Evolutionary conservation across 1,284 basidiomycete genomes (phyloP).

Genomic region (Cerioporus squamosus): DNA sequence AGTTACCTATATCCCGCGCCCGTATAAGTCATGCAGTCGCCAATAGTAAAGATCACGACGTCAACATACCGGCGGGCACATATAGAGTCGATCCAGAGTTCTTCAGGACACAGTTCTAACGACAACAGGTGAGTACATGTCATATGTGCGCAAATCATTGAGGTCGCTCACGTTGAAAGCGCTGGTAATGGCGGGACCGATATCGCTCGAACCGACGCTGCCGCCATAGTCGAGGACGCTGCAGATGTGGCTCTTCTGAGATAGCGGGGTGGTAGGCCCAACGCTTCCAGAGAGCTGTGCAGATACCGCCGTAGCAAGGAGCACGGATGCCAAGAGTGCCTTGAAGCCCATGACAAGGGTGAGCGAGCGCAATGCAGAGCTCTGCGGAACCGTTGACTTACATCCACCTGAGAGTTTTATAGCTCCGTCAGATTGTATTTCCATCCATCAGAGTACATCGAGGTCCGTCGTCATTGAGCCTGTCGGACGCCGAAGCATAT

Average conservation of each 20-base stretch:
- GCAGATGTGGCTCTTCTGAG: conserved; percentile 33
- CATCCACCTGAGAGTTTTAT: no score
- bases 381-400: no score
- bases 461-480: no score
- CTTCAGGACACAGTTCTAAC: conserved; percentile 33
- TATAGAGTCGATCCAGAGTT: conserved; percentile 36
- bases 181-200: conserved; percentile 38
- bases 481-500: not conserved
- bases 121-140: not conserved
- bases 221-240: conserved; percentile 40
- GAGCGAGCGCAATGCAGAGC: not conserved
- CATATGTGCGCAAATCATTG: not conserved
- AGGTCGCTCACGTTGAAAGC: conserved; percentile 30
- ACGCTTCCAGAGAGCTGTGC: conserved; percentile 36
- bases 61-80: conserved; percentile 28
- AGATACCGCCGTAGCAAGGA: conserved; percentile 12
- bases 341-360: conserved; percentile 17
- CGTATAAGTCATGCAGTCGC: not conserved
- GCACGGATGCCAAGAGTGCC: conserved; percentile 16
- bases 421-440: no score
- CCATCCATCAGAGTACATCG: no score
- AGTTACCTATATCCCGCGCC: conserved; percentile 25
- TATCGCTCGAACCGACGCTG: conserved; percentile 35
- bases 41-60: not conserved
- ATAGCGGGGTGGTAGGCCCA: conserved; percentile 33